phyloP scores from a whole-genome alignment of 345 rosid species.

The Dipteronia sinensis region DNA sequence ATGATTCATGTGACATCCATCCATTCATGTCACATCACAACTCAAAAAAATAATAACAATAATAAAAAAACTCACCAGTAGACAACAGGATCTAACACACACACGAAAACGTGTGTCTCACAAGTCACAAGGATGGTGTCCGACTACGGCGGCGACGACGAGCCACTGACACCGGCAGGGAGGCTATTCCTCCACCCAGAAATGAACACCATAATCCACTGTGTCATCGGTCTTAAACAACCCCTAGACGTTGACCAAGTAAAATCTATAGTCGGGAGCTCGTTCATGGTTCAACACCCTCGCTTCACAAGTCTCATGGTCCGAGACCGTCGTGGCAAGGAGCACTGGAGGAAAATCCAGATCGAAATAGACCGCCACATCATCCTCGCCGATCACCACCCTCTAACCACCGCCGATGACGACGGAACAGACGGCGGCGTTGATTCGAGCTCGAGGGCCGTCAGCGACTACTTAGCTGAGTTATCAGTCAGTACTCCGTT shows the following conservation, averaged over 20 bases:
- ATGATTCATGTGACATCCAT: no score
- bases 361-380: constrained; percentile 22
- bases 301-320: constrained; percentile 55
- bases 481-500: constrained; percentile 43
- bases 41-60: no score
- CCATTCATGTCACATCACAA: no score
- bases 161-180: constrained; percentile 61
- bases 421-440: background rate
- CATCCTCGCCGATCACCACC: background rate
- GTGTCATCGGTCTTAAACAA: constrained; percentile 38
- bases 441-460: constrained; percentile 10
- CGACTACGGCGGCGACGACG: constrained; percentile 35
- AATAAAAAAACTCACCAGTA: no score
- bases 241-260: constrained; percentile 30
- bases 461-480: constrained; percentile 51
- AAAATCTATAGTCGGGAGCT: constrained; percentile 29
- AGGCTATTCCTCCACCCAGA: constrained; percentile 54
- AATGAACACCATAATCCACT: constrained; percentile 51
- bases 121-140: constrained; percentile 9
- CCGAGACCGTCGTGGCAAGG: constrained; percentile 42
- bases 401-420: background rate
- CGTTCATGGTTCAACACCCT: constrained; percentile 51
- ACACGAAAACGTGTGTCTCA: no score
- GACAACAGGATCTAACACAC: no score
- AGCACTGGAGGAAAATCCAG: constrained; percentile 51